Conservation (phyloP, 163 green algal genomes). For the Chloromonas sp. region DNA sequence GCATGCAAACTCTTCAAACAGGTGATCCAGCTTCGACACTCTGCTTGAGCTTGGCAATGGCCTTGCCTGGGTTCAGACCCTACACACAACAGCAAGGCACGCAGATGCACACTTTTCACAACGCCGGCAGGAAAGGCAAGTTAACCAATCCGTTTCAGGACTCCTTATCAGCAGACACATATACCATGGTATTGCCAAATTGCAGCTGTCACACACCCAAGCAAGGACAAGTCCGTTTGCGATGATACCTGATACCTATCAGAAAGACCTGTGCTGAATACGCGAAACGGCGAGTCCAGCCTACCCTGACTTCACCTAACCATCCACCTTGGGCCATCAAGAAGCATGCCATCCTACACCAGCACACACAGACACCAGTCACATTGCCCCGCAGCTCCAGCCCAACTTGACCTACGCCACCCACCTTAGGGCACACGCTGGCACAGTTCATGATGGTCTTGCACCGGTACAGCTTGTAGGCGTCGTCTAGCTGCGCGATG, state of each 20-base stretch:
- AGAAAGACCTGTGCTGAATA: not conserved
- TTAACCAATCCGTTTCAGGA: not conserved
- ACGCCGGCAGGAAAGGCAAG: not conserved
- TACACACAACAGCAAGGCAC: not conserved
- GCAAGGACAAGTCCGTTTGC: too few species aligned
- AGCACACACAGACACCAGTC: not conserved
- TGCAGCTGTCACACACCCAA: too few species aligned
- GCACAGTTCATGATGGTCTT: conserved; percentile 99
- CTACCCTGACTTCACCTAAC: not conserved
- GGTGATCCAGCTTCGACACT: conserved; percentile 30
- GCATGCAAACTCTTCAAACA: conserved; percentile 7
- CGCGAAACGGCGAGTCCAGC: too few species aligned
- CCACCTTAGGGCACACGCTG: conserved; percentile 64
- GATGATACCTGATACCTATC: too few species aligned
- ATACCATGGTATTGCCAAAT: too few species aligned
- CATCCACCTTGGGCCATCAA: not conserved
- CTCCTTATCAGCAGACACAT: not conserved
- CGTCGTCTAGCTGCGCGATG: conserved; percentile 84
- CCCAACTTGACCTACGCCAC: not conserved
- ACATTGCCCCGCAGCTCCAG: not conserved
- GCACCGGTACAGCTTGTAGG: conserved; percentile 97
- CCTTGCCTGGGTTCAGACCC: conserved; percentile 13
- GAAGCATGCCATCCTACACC: not conserved
- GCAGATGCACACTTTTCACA: not conserved
- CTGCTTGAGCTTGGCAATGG: conserved; percentile 84